Percentiles rank a stretch among this genome's conserved stretches.
Evolutionary conservation across 2,329 filamentous ascomycete species (phyloP).

Genomic region (Boeremia lycopersici): DNA sequence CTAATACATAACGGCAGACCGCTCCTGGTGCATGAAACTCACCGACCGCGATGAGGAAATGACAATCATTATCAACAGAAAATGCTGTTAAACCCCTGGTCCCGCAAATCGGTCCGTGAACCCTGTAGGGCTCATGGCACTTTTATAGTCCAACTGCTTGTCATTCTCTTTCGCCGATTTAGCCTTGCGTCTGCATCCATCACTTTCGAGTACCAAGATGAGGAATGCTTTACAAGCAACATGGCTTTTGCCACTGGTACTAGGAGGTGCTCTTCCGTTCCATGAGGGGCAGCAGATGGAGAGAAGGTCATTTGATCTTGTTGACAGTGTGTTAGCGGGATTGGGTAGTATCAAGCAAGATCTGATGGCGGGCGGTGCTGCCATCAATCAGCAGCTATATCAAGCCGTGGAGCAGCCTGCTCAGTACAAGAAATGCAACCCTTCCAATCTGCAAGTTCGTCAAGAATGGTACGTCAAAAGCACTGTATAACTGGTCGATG

Average conservation of each 20-base stretch:
- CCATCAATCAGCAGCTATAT: conserved; percentile 35
- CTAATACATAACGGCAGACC: no score
- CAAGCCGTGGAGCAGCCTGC: conserved; percentile 26
- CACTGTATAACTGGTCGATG: background rate
- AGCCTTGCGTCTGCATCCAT: no score
- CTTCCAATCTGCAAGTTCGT: conserved; percentile 48
- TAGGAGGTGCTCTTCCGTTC: background rate
- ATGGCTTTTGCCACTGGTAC: conserved; percentile 5
- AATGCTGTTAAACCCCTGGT: no score
- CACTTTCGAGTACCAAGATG: background rate
- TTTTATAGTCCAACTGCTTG: no score
- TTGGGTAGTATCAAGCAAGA: conserved; percentile 20
- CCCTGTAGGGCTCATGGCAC: no score
- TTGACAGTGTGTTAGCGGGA: background rate
- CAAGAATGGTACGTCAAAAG: conserved; percentile 50
- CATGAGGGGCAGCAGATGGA: background rate
- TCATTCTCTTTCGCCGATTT: no score
- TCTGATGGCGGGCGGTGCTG: conserved; percentile 32
- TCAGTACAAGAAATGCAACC: conserved; percentile 42
- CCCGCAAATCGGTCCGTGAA: no score
- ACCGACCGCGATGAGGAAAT: no score
- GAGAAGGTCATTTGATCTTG: conserved; percentile 6
- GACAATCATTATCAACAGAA: no score
- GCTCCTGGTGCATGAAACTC: no score
- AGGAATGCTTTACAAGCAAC: background rate